Conservation (phyloP, 2,329 filamentous ascomycete genomes). For the Chaetomiaceae sp. region DNA sequence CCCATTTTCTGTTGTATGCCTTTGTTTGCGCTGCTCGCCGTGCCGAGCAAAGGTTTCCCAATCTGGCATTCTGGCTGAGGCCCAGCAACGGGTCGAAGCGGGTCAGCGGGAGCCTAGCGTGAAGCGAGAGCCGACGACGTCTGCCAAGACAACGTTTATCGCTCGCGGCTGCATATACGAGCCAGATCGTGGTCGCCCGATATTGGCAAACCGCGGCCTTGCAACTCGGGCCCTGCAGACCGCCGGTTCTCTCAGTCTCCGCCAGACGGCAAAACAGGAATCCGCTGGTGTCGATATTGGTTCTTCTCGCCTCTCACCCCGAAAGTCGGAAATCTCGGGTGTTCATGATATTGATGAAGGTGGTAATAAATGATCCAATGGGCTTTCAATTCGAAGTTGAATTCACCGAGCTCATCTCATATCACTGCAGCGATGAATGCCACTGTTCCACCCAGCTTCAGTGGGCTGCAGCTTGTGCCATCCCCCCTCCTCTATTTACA, state of each 20-base stretch:
- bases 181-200: not conserved
- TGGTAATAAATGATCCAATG: no score
- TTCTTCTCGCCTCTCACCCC: not conserved
- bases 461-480: not conserved
- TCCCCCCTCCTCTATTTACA: no score
- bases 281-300: not conserved
- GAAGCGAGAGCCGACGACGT: not conserved
- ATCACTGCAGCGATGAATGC: not conserved
- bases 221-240: not conserved
- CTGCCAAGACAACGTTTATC: conserved; percentile 6
- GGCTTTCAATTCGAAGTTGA: no score
- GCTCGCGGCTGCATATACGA: conserved; percentile 12
- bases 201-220: not conserved
- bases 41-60: no score
- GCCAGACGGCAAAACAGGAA: not conserved
- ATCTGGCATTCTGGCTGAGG: not conserved
- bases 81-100: not conserved
- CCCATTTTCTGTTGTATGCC: no score
- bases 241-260: not conserved
- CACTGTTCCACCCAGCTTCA: not conserved
- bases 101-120: not conserved
- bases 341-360: not conserved
- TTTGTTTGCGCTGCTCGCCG: no score
- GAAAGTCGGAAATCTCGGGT: not conserved
- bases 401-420: not conserved